Evolutionary conservation across 768 basidiomycete species (phyloP).

Genomic region (Hygrocybe coccinea): DNA sequence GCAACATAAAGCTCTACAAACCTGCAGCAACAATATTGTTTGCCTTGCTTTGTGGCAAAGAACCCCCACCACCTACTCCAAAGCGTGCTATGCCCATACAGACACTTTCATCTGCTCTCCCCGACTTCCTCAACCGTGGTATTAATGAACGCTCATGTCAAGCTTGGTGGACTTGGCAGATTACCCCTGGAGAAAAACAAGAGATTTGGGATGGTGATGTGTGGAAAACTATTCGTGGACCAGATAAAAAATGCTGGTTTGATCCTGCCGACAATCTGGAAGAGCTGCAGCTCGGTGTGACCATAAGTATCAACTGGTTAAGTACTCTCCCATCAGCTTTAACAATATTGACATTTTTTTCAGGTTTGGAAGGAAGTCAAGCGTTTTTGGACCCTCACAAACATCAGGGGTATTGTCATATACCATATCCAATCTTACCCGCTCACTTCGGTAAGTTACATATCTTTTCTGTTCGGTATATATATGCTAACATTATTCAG

Average conservation of each 20-base stretch:
- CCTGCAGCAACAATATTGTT: no score
- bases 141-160: no score
- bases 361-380: conserved; percentile 15
- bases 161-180: no score
- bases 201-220: conserved; percentile 15
- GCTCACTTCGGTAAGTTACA: conserved; percentile 8
- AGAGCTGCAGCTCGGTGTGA: conserved; percentile 18
- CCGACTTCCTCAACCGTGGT: no score
- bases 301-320: conserved; percentile 18
- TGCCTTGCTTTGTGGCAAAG: no score
- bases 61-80: no score
- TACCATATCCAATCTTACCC: conserved; percentile 15
- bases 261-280: background rate
- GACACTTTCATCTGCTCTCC: no score
- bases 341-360: background rate
- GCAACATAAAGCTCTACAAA: no score
- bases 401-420: conserved; percentile 21
- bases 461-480: background rate
- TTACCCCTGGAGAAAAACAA: background rate
- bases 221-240: conserved; percentile 13
- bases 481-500: conserved; percentile 1
- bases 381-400: conserved; percentile 16
- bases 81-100: no score
- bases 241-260: conserved; percentile 14
- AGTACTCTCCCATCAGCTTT: background rate